A percentile compares a stretch with the other conserved stretches of the same genome.
Evolutionary conservation across 176 grass and related monocot genomes (phyloP).

Genomic region (Lolium multiflorum): DNA sequence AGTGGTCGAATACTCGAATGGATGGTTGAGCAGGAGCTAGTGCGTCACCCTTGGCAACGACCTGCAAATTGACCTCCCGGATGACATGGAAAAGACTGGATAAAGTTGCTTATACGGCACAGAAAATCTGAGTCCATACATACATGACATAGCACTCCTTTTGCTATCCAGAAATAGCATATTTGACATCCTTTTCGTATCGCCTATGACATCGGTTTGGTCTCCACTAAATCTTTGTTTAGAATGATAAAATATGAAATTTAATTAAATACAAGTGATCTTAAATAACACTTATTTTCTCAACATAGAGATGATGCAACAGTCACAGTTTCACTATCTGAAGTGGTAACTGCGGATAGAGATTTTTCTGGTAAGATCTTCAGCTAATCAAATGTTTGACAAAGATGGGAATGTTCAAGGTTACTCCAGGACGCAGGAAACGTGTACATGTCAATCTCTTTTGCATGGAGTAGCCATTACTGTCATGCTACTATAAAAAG

Average conservation of each 20-base stretch:
- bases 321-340: not conserved
- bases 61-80: conserved; percentile 10
- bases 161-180: not conserved
- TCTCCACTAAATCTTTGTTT: too few species aligned
- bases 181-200: conserved; percentile 10
- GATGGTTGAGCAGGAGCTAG: conserved; percentile 43
- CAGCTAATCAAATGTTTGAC: conserved; percentile 37
- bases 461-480: conserved; percentile 36
- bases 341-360: not conserved
- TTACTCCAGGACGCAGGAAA: conserved; percentile 31
- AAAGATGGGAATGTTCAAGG: conserved; percentile 14
- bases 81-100: conserved; percentile 16
- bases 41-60: conserved; percentile 46
- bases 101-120: too few species aligned
- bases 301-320: not conserved
- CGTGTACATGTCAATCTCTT: conserved; percentile 28
- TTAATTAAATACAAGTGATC: not conserved
- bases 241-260: too few species aligned
- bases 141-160: not conserved
- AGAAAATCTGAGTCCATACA: conserved; percentile 21
- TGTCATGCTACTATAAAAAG: conserved; percentile 25
- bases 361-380: conserved; percentile 16
- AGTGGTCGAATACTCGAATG: not conserved
- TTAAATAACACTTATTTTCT: not conserved
- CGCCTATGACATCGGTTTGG: not conserved